Evolutionary conservation across 306 rosid genomes (phyloP), one percentile per base, ranked within the genome.

Genomic region (Echinosophora koreensis): DNA sequence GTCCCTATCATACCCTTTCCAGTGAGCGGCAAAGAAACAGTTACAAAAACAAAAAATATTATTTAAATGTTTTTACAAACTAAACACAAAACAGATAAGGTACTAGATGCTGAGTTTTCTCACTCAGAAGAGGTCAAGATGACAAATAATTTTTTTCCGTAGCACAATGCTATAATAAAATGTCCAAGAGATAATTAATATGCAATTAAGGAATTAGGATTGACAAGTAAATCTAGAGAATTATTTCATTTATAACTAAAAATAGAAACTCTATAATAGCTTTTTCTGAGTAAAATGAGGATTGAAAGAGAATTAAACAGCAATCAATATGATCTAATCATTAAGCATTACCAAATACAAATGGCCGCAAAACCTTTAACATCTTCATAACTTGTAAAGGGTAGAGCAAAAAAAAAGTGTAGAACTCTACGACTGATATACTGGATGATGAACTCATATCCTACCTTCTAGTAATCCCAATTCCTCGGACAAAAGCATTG

Each of bases 391-490:
- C 35, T 61, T 10, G 38, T 34, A 37, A 61, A 46, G 2, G 32
- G 42, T 38, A 70, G 13, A 64, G 47, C 35, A 3, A 51, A 77
- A 65, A 28, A 2, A 30, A 30, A 5, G 52, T 69, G 66, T 12
- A 64, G 16, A 52, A 41, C 54, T 37, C 35, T 66, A 37, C 3
- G 34, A 50, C 54, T 56, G 37, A 17, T 17, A 10, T 63, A 16
- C 57, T 66, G 14, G 34, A 34, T 7, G 35, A 50, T 37, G 42
- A 58, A 51, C 52, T 76, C 16, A 62, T 60, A 69, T 63, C 75
- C 71, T 69, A 95, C 99, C 99, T 96, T 89, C 99, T 91, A 70
- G 99, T 96, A 77, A 96, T 91, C 83, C 99, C 99, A 73, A 96
- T 88, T 87, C 99, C 97, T 70, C 97, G 86, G 44, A 96, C 96